These are phyloP conservation scores for Pseudogymnoascus sp. DNA, from an alignment of 2,329 filamentous ascomycete genomes.

Conservation along the genomic window DNA sequence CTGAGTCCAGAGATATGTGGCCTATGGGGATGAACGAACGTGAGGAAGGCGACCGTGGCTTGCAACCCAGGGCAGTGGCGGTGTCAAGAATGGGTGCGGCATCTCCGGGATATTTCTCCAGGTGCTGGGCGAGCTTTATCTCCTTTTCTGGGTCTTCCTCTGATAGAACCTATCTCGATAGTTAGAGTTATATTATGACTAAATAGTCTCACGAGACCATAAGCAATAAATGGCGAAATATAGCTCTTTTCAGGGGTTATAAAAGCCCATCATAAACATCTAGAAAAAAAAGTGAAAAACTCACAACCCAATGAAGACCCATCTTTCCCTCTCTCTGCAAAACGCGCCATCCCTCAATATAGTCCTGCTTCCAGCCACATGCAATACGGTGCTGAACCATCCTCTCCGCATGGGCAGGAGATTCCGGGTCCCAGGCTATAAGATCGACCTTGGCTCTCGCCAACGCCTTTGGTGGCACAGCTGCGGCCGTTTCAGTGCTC, in stretches of 20 bases:
- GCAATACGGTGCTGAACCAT: conserved; percentile 38
- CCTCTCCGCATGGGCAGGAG: conserved; percentile 33
- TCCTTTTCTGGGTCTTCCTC: conserved; percentile 16
- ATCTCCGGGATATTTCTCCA: conserved; percentile 17
- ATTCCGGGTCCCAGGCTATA: conserved; percentile 38
- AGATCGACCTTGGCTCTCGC: conserved; percentile 28
- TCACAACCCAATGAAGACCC: conserved; percentile 23
- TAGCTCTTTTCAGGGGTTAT: neutral
- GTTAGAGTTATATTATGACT: conserved; percentile 9
- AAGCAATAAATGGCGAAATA: neutral
- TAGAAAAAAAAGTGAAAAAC: neutral
- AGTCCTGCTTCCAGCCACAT: conserved; percentile 38
- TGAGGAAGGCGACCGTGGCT: conserved; percentile 15
- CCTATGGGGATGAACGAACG: conserved; percentile 21
- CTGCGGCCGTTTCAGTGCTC: neutral
- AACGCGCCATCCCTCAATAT: conserved; percentile 25
- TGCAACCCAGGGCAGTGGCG: conserved; percentile 16
- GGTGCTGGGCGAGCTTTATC: conserved; percentile 18
- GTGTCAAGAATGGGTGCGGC: conserved; percentile 17
- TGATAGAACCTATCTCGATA: conserved; percentile 14
- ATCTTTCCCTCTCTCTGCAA: conserved; percentile 18
- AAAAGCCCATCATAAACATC: neutral
- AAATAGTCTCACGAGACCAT: neutral
- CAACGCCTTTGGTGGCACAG: neutral
- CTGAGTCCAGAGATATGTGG: conserved; percentile 22